Percentiles rank a stretch among this genome's conserved stretches.
Evolutionary conservation across 1,284 basidiomycete species (phyloP).

Genomic region (Austroboletus sp.): DNA sequence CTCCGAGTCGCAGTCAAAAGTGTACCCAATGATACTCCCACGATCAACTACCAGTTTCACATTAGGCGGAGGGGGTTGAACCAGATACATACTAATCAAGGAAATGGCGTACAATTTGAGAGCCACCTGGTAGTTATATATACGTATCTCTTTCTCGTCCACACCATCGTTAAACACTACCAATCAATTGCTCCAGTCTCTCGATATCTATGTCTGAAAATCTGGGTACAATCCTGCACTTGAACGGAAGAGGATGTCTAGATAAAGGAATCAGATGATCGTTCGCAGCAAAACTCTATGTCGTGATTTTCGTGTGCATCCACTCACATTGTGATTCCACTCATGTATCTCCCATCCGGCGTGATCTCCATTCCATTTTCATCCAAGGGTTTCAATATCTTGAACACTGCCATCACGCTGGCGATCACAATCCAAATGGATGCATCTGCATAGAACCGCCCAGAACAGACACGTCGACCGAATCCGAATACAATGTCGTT

Average conservation of each 20-base stretch:
- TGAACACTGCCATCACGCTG: conserved; percentile 1
- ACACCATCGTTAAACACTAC: too few species aligned
- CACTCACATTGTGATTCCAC: conserved; percentile 7
- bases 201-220: conserved; percentile 1
- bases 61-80: too few species aligned
- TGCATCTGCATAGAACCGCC: conserved; percentile 9
- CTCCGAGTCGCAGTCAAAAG: background rate
- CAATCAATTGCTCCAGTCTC: conserved; percentile 10
- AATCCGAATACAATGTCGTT: conserved; percentile 8
- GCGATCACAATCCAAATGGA: conserved; percentile 5
- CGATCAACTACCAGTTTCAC: too few species aligned
- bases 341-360: conserved; percentile 4
- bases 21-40: background rate
- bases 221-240: conserved; percentile 3
- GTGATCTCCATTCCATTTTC: conserved; percentile 14
- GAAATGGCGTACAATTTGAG: too few species aligned
- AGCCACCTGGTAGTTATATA: too few species aligned
- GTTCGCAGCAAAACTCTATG: too few species aligned
- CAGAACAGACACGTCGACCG: conserved; percentile 8
- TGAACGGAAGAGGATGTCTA: background rate
- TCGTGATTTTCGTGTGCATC: too few species aligned
- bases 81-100: too few species aligned
- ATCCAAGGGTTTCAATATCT: conserved; percentile 3
- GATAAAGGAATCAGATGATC: background rate
- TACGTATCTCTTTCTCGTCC: too few species aligned